These are phyloP conservation scores for Fomitiporia mediterranea DNA, from an alignment of 1,284 basidiomycete genomes.

Conservation along the genomic window DNA sequence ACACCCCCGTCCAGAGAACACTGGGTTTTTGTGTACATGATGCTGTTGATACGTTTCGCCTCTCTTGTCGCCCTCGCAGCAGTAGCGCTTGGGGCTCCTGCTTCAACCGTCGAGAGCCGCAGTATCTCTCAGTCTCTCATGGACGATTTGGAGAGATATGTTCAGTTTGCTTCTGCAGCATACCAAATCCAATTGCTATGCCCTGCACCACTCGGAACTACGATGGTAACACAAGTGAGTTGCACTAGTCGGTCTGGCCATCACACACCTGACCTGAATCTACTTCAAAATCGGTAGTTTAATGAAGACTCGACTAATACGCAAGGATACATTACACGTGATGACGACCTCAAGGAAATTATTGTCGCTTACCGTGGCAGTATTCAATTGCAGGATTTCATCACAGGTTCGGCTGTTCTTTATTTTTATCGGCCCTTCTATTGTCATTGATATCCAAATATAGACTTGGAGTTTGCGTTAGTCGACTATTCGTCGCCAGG, in stretches of 20 bases:
- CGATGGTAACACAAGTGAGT: conserved; percentile 17
- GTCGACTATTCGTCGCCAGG: conserved; percentile 33
- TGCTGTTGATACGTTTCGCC: not conserved
- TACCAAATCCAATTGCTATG: conserved; percentile 20
- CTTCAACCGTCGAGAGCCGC: conserved; percentile 9
- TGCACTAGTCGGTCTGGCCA: no score
- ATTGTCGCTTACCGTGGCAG: conserved; percentile 21
- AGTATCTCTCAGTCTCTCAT: conserved; percentile 18
- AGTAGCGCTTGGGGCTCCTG: conserved; percentile 2
- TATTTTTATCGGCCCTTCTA: no score
- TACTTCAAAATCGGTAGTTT: conserved; percentile 18
- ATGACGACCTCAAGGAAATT: conserved; percentile 19
- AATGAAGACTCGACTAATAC: conserved; percentile 17
- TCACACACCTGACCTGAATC: not conserved
- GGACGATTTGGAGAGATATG: conserved; percentile 18
- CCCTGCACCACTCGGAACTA: conserved; percentile 18
- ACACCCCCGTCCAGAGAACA: no score
- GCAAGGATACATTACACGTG: conserved; percentile 21
- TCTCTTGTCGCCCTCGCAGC: not conserved
- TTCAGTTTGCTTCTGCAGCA: conserved; percentile 21
- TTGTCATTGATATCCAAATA: not conserved
- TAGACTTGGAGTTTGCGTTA: conserved; percentile 35
- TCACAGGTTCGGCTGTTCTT: conserved; percentile 17
- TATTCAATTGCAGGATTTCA: conserved; percentile 17
- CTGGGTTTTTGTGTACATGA: not conserved